Evolutionary conservation across 2,329 filamentous ascomycete species (phyloP).

Genomic region (Sporothrix sp.): DNA sequence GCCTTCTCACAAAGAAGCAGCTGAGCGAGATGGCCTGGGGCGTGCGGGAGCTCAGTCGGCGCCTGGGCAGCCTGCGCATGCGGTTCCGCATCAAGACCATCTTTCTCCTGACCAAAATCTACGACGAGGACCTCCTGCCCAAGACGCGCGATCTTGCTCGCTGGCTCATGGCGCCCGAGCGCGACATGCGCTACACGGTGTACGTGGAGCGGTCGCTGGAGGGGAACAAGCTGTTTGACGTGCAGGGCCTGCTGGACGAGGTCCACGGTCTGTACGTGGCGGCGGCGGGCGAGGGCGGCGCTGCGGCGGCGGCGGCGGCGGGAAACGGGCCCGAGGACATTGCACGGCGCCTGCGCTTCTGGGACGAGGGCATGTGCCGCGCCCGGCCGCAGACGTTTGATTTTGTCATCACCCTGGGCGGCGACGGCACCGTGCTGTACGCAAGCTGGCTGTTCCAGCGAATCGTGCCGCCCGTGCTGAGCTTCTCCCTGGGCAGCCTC

Average conservation of each 20-base stretch:
- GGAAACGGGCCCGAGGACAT: conserved; percentile 27
- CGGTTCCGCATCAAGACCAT: conserved; percentile 73
- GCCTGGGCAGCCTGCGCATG: conserved; percentile 71
- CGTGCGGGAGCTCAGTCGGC: conserved; percentile 80
- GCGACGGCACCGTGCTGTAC: conserved; percentile 94
- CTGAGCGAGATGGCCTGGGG: conserved; percentile 96
- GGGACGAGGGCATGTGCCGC: conserved; percentile 71
- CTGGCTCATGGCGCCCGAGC: conserved; percentile 69
- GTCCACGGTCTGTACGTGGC: conserved; percentile 35
- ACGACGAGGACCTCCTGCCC: conserved; percentile 68
- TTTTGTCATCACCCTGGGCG: conserved; percentile 83
- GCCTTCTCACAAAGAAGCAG: conserved; percentile 90
- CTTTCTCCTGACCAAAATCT: conserved; percentile 85
- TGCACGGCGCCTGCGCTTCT: conserved; percentile 59
- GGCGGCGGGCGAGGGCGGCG: conserved; percentile 26
- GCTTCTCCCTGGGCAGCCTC: conserved; percentile 80
- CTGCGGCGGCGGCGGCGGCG: background rate
- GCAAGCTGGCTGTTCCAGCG: conserved; percentile 95
- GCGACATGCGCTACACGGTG: conserved; percentile 61
- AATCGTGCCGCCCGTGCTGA: conserved; percentile 85
- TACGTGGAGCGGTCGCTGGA: conserved; percentile 73
- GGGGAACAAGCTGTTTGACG: conserved; percentile 63
- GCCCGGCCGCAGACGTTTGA: conserved; percentile 80
- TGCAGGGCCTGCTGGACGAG: conserved; percentile 55
- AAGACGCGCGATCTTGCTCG: conserved; percentile 67